Conservation (phyloP, 2,329 filamentous ascomycete species). For the Coniella lustricola region DNA sequence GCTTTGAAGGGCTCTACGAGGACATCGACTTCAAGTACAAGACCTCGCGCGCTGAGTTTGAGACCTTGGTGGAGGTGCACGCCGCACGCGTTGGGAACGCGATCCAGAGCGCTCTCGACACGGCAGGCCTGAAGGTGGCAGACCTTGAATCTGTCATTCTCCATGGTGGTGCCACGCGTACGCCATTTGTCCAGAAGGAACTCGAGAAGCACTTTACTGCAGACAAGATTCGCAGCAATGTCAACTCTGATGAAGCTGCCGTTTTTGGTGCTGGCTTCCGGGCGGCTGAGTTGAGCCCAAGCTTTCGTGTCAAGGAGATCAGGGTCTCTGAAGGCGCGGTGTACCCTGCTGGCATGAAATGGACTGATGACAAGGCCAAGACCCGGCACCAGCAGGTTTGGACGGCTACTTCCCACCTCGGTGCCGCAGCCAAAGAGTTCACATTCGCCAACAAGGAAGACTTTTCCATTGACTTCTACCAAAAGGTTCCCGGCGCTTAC, state of each 20-base stretch:
- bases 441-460: conserved; percentile 77
- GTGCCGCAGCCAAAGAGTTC: conserved; percentile 72
- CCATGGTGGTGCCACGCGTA: conserved; percentile 82
- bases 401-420: conserved; percentile 67
- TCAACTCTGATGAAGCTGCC: conserved; percentile 94
- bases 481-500: conserved; percentile 49
- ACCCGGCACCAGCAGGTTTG: conserved; percentile 76
- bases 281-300: conserved; percentile 83
- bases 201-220: conserved; percentile 66
- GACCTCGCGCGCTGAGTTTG: conserved; percentile 71
- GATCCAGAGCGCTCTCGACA: conserved; percentile 66
- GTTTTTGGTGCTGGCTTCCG: conserved; percentile 95
- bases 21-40: conserved; percentile 93
- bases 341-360: conserved; percentile 71
- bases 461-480: conserved; percentile 72
- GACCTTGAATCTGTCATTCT: conserved; percentile 89
- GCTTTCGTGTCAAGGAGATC: conserved; percentile 98
- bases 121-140: conserved; percentile 62
- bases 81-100: conserved; percentile 61
- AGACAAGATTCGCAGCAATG: conserved; percentile 82
- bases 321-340: conserved; percentile 67
- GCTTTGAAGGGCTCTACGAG: conserved; percentile 84
- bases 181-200: conserved; percentile 87
- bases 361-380: conserved; percentile 62
- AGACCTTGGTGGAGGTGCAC: conserved; percentile 65